Evolutionary conservation across 139 green algal genomes (phyloP).

Genomic region (Tetradesmus obliquus): DNA sequence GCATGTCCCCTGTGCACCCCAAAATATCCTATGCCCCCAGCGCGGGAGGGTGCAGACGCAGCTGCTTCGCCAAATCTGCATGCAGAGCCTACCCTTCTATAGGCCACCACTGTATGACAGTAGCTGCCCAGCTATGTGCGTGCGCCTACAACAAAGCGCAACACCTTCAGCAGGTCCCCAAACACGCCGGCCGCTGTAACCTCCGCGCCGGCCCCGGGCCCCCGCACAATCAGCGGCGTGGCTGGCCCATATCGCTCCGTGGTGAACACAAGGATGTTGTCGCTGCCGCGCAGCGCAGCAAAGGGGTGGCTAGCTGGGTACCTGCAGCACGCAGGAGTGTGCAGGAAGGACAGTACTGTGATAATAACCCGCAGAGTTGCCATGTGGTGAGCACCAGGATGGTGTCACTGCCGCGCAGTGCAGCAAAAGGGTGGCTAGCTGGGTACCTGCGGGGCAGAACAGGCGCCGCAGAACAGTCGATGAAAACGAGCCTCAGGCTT

Average conservation of each 20-base stretch:
- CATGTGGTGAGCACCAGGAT: too few species aligned
- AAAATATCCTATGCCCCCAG: too few species aligned
- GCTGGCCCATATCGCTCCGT: slow-evolving; percentile 77
- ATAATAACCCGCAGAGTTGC: too few species aligned
- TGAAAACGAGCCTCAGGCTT: too few species aligned
- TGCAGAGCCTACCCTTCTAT: too few species aligned
- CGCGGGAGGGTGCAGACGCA: too few species aligned
- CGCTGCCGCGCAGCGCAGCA: slow-evolving; percentile 83
- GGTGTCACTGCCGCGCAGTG: slow-evolving; percentile 92
- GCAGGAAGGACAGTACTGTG: too few species aligned
- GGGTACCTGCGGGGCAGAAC: slow-evolving; percentile 70
- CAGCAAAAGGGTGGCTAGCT: slow-evolving; percentile 85
- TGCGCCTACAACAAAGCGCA: slow-evolving; percentile 44
- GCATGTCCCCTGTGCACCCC: too few species aligned
- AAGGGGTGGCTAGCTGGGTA: slow-evolving; percentile 90
- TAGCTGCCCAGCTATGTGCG: neutral
- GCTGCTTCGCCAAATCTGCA: too few species aligned
- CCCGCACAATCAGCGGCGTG: slow-evolving; percentile 87
- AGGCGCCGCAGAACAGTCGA: too few species aligned
- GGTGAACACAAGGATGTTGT: slow-evolving; percentile 95
- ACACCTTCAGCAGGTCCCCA: slow-evolving; percentile 87
- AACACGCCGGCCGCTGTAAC: slow-evolving; percentile 97
- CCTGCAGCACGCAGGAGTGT: too few species aligned
- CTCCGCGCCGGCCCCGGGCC: slow-evolving; percentile 89
- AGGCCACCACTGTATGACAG: too few species aligned